Evolutionary conservation across 2,329 filamentous ascomycete genomes (phyloP), one percentile per base, ranked within the genome.

Genomic region (Paraconiothyrium sp.): DNA sequence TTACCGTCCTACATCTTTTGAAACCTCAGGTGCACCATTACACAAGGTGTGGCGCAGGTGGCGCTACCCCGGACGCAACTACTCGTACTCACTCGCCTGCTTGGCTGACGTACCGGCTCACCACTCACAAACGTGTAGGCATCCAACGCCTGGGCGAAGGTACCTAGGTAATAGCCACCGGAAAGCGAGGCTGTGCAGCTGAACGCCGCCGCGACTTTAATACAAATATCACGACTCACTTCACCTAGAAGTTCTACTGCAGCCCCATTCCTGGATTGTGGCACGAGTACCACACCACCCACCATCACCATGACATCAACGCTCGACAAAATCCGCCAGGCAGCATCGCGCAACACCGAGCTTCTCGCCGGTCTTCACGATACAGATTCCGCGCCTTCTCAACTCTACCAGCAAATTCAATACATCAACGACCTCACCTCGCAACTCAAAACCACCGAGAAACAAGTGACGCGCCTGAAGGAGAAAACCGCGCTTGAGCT

Each of bases 391-490:
- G 70, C 74, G 3, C 71, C 72, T 2, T 71, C 71, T 0, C 72
- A 76, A 49, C 68, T 77, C 20, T 65, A 71, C 27, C 73, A 76
- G 34, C 75, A 76, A 54, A 65, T 67, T 43, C 60, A 65, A 2
- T 76, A 77, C 49, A 62, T 77, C 49, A 56, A 57, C 10, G 72
- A 76, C 27, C 68, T 77, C 9, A 61, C 70, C 22, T 41, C 51
- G 0, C 74, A 77, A 48, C 66, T 74, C 39, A 44, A 54, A 9
- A 61, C 46, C 4, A 72, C 68, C 3, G 60, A 60, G 9, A 67
- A 67, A 20, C 64, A 62, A 13, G 69, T 70, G 8, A 50, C 64
- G 9, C 61, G 62, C 7, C 59, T 73, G 0, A 68, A 69, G 32
- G 55, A 56, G 10, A 69, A 66, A 32, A 73, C 73, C 2, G 58